These are phyloP conservation scores for Tulasnella sp. DNA, from an alignment of 768 basidiomycete species.

Conservation along the genomic window DNA sequence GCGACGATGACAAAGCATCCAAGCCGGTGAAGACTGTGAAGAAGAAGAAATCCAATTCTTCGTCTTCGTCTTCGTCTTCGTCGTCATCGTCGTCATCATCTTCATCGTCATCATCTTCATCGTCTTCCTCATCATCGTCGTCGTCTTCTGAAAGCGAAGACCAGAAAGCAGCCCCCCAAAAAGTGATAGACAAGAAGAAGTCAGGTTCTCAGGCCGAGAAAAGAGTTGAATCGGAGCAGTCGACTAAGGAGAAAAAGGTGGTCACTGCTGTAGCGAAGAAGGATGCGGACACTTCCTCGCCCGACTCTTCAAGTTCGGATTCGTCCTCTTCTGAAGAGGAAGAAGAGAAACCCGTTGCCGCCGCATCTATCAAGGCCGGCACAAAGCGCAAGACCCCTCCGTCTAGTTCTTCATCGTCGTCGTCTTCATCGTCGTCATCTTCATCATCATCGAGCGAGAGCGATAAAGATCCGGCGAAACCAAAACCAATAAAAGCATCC, in stretches of 20 bases:
- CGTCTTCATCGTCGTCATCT: conserved; percentile 28
- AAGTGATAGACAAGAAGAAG: conserved; percentile 11
- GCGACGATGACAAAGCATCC: conserved; percentile 22
- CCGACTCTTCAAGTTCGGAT: conserved; percentile 31
- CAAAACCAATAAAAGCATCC: not conserved
- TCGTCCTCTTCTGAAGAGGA: conserved; percentile 35
- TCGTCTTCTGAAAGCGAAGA: not conserved
- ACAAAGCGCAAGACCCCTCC: conserved; percentile 20
- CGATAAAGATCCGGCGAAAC: not conserved
- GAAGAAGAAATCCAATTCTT: not conserved
- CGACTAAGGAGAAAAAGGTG: not conserved
- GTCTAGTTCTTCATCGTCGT: conserved; percentile 31
- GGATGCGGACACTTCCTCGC: conserved; percentile 28
- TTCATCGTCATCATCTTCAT: conserved; percentile 9
- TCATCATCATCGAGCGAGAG: conserved; percentile 16
- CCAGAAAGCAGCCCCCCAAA: not conserved
- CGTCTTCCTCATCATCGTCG: conserved; percentile 17
- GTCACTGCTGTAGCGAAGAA: not conserved
- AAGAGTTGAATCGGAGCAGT: no score
- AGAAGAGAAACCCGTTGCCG: conserved; percentile 7
- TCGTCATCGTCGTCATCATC: not conserved
- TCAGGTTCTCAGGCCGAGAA: no score
- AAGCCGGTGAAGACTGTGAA: not conserved
- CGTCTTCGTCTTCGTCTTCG: not conserved
- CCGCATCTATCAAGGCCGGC: not conserved